These are phyloP conservation scores for Helotiales sp. DNA, from an alignment of 2,329 filamentous ascomycete genomes.

Conservation along the genomic window DNA sequence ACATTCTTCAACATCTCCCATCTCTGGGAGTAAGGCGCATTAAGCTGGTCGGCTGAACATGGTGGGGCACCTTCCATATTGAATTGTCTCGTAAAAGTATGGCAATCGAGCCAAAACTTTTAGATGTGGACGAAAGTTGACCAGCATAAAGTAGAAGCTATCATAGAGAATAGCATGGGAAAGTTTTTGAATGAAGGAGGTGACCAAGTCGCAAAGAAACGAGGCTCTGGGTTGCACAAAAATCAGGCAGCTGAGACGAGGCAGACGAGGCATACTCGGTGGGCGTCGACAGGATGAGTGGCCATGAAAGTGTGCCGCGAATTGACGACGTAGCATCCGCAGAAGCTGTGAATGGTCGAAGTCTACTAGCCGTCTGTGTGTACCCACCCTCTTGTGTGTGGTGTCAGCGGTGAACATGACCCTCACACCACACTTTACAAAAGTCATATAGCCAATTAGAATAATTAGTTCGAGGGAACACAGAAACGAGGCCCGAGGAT, in stretches of 20 bases:
- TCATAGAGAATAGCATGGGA: too few relatives aligned
- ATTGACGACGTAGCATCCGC: too few relatives aligned
- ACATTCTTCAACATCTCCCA: conserved; percentile 15
- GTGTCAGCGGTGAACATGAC: not conserved
- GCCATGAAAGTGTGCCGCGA: too few relatives aligned
- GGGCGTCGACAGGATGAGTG: conserved; percentile 5
- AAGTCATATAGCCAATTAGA: not conserved
- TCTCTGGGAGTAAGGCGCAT: conserved; percentile 17
- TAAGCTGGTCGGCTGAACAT: conserved; percentile 8
- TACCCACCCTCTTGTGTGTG: too few relatives aligned
- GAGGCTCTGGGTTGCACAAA: not conserved
- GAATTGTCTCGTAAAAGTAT: not conserved
- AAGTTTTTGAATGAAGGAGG: not conserved
- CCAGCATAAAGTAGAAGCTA: too few relatives aligned
- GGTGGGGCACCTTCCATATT: conserved; percentile 10
- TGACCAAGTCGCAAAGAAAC: not conserved
- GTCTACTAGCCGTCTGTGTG: too few relatives aligned
- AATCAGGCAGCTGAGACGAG: conserved; percentile 1
- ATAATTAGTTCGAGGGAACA: not conserved
- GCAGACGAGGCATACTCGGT: not conserved
- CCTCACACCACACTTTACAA: not conserved
- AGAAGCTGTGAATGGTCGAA: too few relatives aligned
- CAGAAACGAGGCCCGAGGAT: not conserved
- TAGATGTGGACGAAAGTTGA: too few relatives aligned
- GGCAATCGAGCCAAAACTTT: not conserved